Evolutionary conservation across 768 basidiomycete genomes (phyloP).

Genomic region (Rhodotorula paludigena): DNA sequence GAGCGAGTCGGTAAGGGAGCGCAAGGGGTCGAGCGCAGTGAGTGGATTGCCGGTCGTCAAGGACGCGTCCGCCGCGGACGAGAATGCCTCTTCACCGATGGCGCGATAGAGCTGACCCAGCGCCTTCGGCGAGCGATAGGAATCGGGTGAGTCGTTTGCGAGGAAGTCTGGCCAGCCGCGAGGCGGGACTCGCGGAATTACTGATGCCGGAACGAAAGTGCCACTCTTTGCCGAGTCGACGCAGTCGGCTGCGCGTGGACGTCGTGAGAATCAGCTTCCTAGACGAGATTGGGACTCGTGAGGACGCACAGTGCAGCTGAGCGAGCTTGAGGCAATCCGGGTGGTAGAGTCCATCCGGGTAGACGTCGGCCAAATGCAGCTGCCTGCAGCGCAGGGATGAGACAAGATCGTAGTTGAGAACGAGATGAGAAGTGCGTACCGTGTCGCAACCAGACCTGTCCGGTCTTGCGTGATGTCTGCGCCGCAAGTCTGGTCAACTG

Average conservation of each 20-base stretch:
- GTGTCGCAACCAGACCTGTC: slow-evolving; percentile 35
- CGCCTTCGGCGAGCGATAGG: slow-evolving; percentile 65
- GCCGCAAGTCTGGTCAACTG: no score
- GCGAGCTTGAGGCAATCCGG: slow-evolving; percentile 37
- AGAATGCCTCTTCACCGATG: slow-evolving; percentile 46
- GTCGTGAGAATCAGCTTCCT: background rate
- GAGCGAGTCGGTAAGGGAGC: background rate
- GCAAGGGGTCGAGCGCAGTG: background rate
- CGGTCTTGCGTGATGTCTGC: slow-evolving; percentile 26
- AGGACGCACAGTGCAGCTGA: slow-evolving; percentile 28
- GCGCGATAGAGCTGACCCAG: slow-evolving; percentile 67
- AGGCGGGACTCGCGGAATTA: background rate
- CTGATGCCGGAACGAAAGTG: background rate
- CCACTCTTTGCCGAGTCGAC: slow-evolving; percentile 23
- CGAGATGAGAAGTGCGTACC: background rate
- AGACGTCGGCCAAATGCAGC: slow-evolving; percentile 39
- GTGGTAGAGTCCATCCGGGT: slow-evolving; percentile 29
- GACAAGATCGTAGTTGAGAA: background rate
- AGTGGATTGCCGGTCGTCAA: background rate
- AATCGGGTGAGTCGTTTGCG: slow-evolving; percentile 55
- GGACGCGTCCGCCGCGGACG: background rate
- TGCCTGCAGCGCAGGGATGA: background rate
- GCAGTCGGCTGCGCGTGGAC: slow-evolving; percentile 9
- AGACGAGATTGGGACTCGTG: background rate
- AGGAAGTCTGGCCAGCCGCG: slow-evolving; percentile 29